Conservation (phyloP, 2,329 filamentous ascomycete species). For the Aspergillus awamori region DNA sequence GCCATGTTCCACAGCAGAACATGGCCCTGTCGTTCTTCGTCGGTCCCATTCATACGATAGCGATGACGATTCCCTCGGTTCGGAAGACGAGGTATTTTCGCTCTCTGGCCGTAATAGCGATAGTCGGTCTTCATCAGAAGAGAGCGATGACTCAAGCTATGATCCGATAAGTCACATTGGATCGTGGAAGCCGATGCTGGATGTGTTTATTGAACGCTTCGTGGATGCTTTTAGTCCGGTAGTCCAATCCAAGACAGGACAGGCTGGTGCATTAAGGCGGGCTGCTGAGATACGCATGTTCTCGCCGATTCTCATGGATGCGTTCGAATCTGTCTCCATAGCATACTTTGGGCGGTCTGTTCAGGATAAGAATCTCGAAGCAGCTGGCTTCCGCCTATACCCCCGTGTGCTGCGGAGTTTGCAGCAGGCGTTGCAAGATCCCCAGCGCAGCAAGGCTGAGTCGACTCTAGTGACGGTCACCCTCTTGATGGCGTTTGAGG, state of each 20-base stretch:
- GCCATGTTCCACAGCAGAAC: background rate
- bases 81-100: constrained; percentile 12
- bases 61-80: constrained; percentile 20
- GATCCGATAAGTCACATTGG: constrained; percentile 28
- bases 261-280: constrained; percentile 40
- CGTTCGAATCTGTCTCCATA: constrained; percentile 43
- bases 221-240: constrained; percentile 45
- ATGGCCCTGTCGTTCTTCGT: background rate
- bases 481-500: constrained; percentile 43
- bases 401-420: constrained; percentile 40
- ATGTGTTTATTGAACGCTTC: constrained; percentile 43
- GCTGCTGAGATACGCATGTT: constrained; percentile 46
- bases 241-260: constrained; percentile 38
- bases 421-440: constrained; percentile 40
- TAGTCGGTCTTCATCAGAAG: constrained; percentile 23
- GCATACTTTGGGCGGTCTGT: constrained; percentile 43
- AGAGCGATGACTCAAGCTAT: constrained; percentile 28
- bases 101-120: constrained; percentile 1
- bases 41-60: background rate
- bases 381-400: constrained; percentile 37
- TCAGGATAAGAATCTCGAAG: constrained; percentile 38
- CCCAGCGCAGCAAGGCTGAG: constrained; percentile 41
- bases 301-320: constrained; percentile 41
- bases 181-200: constrained; percentile 31
- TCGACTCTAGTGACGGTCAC: constrained; percentile 44